phyloP scores from a whole-genome alignment of 306 rosid genomes.

The Trifolium dubium region DNA sequence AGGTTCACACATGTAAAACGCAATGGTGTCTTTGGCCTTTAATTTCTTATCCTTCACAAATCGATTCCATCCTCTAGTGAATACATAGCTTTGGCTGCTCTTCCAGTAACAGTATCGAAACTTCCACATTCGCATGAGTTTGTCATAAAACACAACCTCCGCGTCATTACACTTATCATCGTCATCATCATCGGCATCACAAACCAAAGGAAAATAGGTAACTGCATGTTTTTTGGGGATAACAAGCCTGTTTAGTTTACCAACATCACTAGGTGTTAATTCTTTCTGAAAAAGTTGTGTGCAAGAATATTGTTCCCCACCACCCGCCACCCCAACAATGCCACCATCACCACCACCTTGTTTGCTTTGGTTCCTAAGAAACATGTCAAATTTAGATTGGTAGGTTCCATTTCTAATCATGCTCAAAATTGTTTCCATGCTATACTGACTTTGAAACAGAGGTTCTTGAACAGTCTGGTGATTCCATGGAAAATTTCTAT shows the following conservation, averaged over 20 bases:
- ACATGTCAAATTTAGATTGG: slow-evolving; percentile 59
- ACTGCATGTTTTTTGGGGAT: slow-evolving; percentile 80
- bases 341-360: too few species aligned
- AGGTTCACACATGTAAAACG: slow-evolving; percentile 53
- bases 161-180: slow-evolving; percentile 25
- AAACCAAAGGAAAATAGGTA: slow-evolving; percentile 63
- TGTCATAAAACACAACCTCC: slow-evolving; percentile 58
- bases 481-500: slow-evolving; percentile 76
- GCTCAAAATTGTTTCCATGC: slow-evolving; percentile 51
- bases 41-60: slow-evolving; percentile 62
- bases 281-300: slow-evolving; percentile 77
- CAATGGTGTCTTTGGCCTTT: slow-evolving; percentile 57
- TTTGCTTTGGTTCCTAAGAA: slow-evolving; percentile 6
- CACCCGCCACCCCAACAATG: slow-evolving; percentile 27
- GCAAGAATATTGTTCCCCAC: slow-evolving; percentile 42
- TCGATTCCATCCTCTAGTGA: slow-evolving; percentile 73
- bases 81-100: slow-evolving; percentile 76
- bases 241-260: slow-evolving; percentile 82
- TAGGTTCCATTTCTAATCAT: slow-evolving; percentile 90
- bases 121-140: slow-evolving; percentile 58
- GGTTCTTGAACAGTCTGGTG: slow-evolving; percentile 62
- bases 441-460: slow-evolving; percentile 61
- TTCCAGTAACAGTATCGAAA: slow-evolving; percentile 76
- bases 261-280: slow-evolving; percentile 87
- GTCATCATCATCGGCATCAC: background rate